phyloP scores from a whole-genome alignment of 2,329 filamentous ascomycete genomes.

The Xylariomycetidae sp. region DNA sequence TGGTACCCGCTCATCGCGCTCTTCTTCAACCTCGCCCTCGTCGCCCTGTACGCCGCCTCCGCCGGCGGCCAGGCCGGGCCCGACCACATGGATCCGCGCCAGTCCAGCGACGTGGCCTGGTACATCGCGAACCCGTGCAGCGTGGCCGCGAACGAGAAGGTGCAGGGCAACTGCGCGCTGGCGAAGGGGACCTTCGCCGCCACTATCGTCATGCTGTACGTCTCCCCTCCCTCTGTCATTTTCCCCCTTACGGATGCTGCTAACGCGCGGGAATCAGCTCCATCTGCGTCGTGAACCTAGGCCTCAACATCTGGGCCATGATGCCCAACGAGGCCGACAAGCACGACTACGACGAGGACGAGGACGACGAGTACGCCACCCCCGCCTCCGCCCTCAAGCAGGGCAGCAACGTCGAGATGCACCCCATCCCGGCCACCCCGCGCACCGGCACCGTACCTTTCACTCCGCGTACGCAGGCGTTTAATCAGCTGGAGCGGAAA shows the following conservation, averaged over 20 bases:
- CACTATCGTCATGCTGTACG: slow-evolving; percentile 63
- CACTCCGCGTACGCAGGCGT: slow-evolving; percentile 62
- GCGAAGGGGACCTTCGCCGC: slow-evolving; percentile 63
- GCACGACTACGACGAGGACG: slow-evolving; percentile 34
- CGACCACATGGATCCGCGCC: slow-evolving; percentile 61
- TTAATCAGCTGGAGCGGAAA: slow-evolving; percentile 55
- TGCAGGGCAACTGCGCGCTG: slow-evolving; percentile 56
- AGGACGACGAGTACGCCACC: slow-evolving; percentile 28
- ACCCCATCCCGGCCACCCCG: slow-evolving; percentile 37
- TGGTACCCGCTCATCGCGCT: slow-evolving; percentile 62
- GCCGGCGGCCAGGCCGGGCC: slow-evolving; percentile 66
- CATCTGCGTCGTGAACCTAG: slow-evolving; percentile 54
- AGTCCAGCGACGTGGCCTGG: slow-evolving; percentile 62
- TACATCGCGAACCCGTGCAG: slow-evolving; percentile 67
- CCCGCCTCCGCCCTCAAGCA: slow-evolving; percentile 32
- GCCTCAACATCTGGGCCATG: slow-evolving; percentile 53
- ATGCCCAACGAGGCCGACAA: slow-evolving; percentile 50
- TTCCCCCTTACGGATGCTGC: slow-evolving; percentile 5
- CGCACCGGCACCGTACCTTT: slow-evolving; percentile 38
- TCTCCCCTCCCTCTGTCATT: background rate
- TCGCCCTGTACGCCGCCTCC: slow-evolving; percentile 58
- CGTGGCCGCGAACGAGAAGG: slow-evolving; percentile 47
- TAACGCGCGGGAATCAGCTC: slow-evolving; percentile 32
- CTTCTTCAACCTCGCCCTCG: slow-evolving; percentile 50
- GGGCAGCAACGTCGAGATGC: slow-evolving; percentile 52